Evolutionary conservation across 1,139 yeast genomes (phyloP).

Genomic region (Yarrowia galli): DNA sequence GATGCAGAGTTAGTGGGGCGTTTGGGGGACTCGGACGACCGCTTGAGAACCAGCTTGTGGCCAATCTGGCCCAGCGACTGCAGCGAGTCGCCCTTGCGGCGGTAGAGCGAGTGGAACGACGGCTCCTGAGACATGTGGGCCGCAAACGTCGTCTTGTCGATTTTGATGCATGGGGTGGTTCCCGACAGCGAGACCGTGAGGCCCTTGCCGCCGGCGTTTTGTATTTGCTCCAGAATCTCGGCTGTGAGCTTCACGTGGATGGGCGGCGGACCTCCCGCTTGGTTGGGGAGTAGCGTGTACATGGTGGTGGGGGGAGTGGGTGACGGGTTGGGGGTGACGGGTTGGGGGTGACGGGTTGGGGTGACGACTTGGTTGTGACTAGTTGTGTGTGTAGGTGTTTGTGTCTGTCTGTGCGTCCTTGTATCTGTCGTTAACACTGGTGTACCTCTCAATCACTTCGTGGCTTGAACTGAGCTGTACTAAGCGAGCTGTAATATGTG

Average conservation of each 20-base stretch:
- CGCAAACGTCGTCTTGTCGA: conserved; percentile 41
- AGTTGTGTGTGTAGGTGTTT: neutral
- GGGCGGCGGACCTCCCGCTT: conserved; percentile 43
- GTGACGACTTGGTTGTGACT: too few species aligned
- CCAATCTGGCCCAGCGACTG: conserved; percentile 25
- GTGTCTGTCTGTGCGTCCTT: too few species aligned
- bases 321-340: too few species aligned
- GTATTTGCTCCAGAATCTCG: conserved; percentile 44
- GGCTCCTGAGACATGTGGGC: conserved; percentile 43
- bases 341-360: neutral
- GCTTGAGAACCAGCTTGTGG: conserved; percentile 35
- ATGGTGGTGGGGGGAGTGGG: neutral
- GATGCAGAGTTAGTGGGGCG: conserved; percentile 41
- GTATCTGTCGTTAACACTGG: too few species aligned
- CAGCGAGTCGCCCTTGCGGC: conserved; percentile 37
- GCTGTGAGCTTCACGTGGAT: conserved; percentile 48
- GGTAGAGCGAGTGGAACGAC: conserved; percentile 40
- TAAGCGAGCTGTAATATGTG: too few species aligned
- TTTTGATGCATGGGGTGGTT: conserved; percentile 40
- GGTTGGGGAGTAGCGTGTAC: conserved; percentile 36
- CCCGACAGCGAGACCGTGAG: conserved; percentile 41
- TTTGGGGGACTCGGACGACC: conserved; percentile 42
- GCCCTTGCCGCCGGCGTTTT: conserved; percentile 41
- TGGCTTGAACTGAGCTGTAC: too few species aligned
- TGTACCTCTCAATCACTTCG: too few species aligned